Conservation (phyloP, 2,329 filamentous ascomycete species). For the Aspergillus pseudoviridinutans region DNA sequence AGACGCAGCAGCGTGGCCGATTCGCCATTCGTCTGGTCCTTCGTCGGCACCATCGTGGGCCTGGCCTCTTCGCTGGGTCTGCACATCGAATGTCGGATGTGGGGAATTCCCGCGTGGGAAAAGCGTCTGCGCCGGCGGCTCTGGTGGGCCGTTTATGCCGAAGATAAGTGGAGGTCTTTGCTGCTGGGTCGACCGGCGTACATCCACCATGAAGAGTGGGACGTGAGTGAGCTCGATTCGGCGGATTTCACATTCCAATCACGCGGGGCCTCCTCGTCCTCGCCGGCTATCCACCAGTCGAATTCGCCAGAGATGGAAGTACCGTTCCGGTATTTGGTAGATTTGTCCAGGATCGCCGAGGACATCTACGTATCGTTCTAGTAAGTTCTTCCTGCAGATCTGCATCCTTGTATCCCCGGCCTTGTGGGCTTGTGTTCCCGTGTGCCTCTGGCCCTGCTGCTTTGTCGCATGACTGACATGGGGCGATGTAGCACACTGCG, state of each 20-base stretch:
- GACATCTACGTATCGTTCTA: constrained; percentile 31
- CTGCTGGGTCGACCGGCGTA: constrained; percentile 35
- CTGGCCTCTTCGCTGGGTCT: constrained; percentile 33
- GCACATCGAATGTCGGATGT: constrained; percentile 35
- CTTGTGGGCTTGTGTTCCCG: no score
- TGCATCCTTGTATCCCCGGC: no score
- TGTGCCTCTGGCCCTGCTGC: no score
- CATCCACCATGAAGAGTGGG: constrained; percentile 34
- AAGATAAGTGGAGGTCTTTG: constrained; percentile 38
- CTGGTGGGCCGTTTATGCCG: constrained; percentile 40
- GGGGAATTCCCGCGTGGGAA: constrained; percentile 37
- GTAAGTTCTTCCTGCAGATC: constrained; percentile 14
- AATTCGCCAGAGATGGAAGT: constrained; percentile 17
- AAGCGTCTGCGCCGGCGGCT: constrained; percentile 35
- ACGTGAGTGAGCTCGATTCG: constrained; percentile 28
- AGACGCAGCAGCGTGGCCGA: constrained; percentile 25
- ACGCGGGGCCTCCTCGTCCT: constrained; percentile 9
- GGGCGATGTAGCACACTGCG: constrained; percentile 22
- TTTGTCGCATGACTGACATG: neutral
- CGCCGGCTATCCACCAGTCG: constrained; percentile 10
- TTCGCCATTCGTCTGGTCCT: constrained; percentile 35
- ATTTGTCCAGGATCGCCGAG: constrained; percentile 27
- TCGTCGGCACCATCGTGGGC: constrained; percentile 34
- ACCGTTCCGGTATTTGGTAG: constrained; percentile 26
- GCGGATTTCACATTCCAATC: constrained; percentile 21